Percentiles rank a stretch among this genome's conserved stretches.
Evolutionary conservation across 2,329 filamentous ascomycete species (phyloP).

Genomic region (Aspergillus aculeatinus): DNA sequence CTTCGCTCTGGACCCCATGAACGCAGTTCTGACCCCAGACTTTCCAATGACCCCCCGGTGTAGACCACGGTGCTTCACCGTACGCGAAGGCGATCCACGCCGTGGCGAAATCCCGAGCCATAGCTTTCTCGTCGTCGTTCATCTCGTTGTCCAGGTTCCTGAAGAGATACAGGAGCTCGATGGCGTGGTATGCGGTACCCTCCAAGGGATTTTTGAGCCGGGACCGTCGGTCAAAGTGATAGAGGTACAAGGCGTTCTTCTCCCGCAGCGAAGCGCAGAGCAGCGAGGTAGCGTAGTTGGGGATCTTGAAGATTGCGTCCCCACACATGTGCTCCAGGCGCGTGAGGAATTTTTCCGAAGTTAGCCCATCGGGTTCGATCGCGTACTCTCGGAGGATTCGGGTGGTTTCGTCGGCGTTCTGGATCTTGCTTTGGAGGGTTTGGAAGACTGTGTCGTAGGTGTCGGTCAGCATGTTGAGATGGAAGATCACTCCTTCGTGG

Average conservation of each 20-base stretch:
- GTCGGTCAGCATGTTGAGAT: conserved; percentile 23
- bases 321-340: conserved; percentile 28
- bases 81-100: conserved; percentile 27
- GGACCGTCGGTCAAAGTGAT: conserved; percentile 30
- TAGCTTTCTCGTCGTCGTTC: conserved; percentile 15
- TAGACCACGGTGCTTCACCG: conserved; percentile 21
- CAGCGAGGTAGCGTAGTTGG: conserved; percentile 20
- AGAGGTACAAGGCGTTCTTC: conserved; percentile 13
- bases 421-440: conserved; percentile 13
- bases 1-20: conserved; percentile 19
- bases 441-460: conserved; percentile 17
- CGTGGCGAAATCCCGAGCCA: conserved; percentile 21
- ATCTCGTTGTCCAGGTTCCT: conserved; percentile 24
- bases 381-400: conserved; percentile 22
- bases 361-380: conserved; percentile 12
- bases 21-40: conserved; percentile 23
- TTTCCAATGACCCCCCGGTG: conserved; percentile 19
- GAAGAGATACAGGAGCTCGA: conserved; percentile 28
- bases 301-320: conserved; percentile 27
- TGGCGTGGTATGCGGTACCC: conserved; percentile 29
- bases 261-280: neutral
- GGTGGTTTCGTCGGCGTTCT: conserved; percentile 13
- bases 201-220: conserved; percentile 23
- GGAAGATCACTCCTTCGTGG: conserved; percentile 30
- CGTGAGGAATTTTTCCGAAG: conserved; percentile 12